Percentiles rank a stretch among this genome's conserved stretches.
These are phyloP conservation scores for Fusarium domesticum DNA, from an alignment of 2,329 filamentous ascomycete species.

Conservation along the genomic window DNA sequence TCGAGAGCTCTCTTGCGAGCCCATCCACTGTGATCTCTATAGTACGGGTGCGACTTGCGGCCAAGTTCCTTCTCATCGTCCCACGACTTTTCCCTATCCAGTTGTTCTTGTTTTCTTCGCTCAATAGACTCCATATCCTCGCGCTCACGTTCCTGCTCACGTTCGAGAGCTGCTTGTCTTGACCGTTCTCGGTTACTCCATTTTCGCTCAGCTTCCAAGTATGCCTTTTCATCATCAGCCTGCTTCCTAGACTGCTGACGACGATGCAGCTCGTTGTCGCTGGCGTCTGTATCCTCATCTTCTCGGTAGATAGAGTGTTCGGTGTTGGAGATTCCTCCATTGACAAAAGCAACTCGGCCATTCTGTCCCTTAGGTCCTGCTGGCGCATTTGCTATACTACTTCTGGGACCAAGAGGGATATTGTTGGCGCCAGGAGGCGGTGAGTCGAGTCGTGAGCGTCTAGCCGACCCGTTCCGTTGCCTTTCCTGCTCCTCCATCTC, in stretches of 20 bases:
- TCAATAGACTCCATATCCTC: conserved; percentile 67
- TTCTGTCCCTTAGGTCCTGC: conserved; percentile 65
- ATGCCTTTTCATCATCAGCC: conserved; percentile 74
- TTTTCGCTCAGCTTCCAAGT: conserved; percentile 79
- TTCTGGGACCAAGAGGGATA: conserved; percentile 36
- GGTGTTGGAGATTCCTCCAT: conserved; percentile 67
- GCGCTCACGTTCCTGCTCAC: conserved; percentile 77
- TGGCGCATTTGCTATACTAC: conserved; percentile 68
- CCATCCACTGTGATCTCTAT: conserved; percentile 82
- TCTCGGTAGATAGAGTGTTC: conserved; percentile 59
- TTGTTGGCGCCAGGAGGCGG: conserved; percentile 67
- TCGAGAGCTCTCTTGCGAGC: conserved; percentile 74
- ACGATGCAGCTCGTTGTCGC: conserved; percentile 79
- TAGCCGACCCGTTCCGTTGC: conserved; percentile 61
- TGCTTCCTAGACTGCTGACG: conserved; percentile 68
- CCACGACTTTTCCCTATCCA: conserved; percentile 67
- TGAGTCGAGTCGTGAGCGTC: conserved; percentile 67
- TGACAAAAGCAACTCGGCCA: conserved; percentile 74
- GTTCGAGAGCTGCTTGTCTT: conserved; percentile 77
- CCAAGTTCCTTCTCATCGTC: conserved; percentile 84
- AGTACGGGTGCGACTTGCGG: conserved; percentile 75
- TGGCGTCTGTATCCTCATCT: conserved; percentile 83
- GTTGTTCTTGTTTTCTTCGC: conserved; percentile 65
- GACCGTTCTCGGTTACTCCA: conserved; percentile 89
- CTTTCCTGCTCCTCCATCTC: conserved; percentile 87